Base-by-base conservation (phyloP, 2,329 filamentous ascomycete species). In the Aspergillus sp. region DNA sequence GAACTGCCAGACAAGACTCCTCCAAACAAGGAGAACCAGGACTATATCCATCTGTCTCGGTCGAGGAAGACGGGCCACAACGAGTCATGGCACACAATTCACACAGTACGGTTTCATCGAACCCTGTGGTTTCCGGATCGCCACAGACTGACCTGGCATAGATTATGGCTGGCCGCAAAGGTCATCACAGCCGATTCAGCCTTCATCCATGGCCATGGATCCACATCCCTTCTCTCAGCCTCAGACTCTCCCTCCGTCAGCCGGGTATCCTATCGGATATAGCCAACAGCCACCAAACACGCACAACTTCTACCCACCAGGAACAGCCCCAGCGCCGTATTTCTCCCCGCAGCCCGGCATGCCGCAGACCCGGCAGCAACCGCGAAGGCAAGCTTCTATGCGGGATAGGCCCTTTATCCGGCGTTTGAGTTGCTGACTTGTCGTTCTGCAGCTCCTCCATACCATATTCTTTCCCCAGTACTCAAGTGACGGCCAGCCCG, bases 81-180 rank as follows among this genome's bases (percentile, higher is more conserved):
- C 58, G 54, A 52, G 56, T 50, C 47, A 68, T 70, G 67, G 63
- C 66, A 56, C 65, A 66, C 25, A 64, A 68, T 41, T 49, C 62
- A 45, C 59, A 65, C 14, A 63, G 67, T 70, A 67, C 47, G 66
- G 17, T 48, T 19, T 29, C 32, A 19, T 13, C 17, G 14, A 13
- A 3, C 13, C 9, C 38, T 14, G 31, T 23, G 29, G 3, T 4
- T 19, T 16, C 14, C 16, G 16, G 14, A 38, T 38, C 11, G 6
- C 17, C 2, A 11, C 41, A 20, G 23, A 49, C 62, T 67, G 47
- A 68, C 58, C 23, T 4, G 1, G 11, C 13, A 13, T 52, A 71
- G 68, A 64, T 38, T 69, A 69, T 58, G 54, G 51, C 34, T 71
- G 67, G 67, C 59, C 59, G 47, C 63, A 60, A 46, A 63, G 65